Evolutionary conservation across 2,329 filamentous ascomycete genomes (phyloP).

Genomic region (Nothophaeocryptopus gaeumannii): DNA sequence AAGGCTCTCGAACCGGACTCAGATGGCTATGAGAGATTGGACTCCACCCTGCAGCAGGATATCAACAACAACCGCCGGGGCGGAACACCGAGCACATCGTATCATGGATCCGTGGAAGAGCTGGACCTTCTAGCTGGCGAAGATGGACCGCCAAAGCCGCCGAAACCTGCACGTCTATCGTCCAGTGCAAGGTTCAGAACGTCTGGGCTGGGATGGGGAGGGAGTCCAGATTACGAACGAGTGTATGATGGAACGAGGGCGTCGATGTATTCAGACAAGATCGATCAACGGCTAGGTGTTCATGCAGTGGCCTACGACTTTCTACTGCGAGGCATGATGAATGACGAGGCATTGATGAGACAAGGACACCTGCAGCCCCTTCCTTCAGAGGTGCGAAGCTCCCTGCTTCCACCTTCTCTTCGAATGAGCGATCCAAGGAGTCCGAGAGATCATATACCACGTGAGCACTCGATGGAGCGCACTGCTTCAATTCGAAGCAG

Average conservation of each 20-base stretch:
- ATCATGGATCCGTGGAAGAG: conserved; percentile 32
- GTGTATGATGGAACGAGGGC: not conserved
- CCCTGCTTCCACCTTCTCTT: conserved; percentile 25
- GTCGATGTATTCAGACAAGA: conserved; percentile 20
- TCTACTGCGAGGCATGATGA: conserved; percentile 34
- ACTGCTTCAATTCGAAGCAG: conserved; percentile 14
- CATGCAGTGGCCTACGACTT: conserved; percentile 35
- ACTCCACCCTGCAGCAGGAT: conserved; percentile 16
- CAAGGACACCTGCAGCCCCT: conserved; percentile 1
- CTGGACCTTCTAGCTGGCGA: conserved; percentile 18
- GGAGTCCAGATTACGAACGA: conserved; percentile 2
- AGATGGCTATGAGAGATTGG: conserved; percentile 30
- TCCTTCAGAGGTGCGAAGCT: conserved; percentile 13
- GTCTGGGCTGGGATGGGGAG: conserved; percentile 11
- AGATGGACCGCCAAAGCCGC: conserved; percentile 15
- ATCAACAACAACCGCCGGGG: not conserved
- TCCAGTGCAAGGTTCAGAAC: conserved; percentile 12
- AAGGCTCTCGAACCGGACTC: conserved; percentile 19
- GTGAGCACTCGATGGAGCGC: conserved; percentile 6
- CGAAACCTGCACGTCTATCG: conserved; percentile 16
- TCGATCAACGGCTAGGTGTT: conserved; percentile 31
- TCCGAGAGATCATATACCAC: conserved; percentile 19
- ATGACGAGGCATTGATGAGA: conserved; percentile 26
- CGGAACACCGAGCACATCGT: conserved; percentile 25
- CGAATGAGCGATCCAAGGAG: conserved; percentile 26